A percentile compares a stretch with the other conserved stretches of the same genome.
These are phyloP conservation scores for Peronospora farinosa DNA, from an alignment of 352 stramenopile species.

Conservation along the genomic window DNA sequence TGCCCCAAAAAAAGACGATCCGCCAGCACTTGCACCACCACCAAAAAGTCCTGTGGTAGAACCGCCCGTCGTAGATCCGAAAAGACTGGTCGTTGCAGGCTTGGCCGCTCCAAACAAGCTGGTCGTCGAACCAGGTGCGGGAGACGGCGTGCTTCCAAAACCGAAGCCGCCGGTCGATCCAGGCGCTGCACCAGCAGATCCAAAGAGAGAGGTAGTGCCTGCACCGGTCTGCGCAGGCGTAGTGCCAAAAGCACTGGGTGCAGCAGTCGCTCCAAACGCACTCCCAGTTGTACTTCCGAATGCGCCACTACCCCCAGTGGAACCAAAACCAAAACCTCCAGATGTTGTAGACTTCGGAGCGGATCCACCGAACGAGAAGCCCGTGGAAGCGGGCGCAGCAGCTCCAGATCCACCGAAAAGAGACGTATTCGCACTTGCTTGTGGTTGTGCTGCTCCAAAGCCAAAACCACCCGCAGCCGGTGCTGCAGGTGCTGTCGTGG, in stretches of 20 bases:
- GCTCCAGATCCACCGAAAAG: conserved; percentile 36
- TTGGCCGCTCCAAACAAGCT: conserved; percentile 40
- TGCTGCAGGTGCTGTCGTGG: conserved; percentile 21
- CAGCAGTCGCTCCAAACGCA: conserved; percentile 30
- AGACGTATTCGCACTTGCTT: conserved; percentile 29
- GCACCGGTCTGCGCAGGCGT: conserved; percentile 25
- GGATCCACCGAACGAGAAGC: conserved; percentile 40
- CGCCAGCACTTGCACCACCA: conserved; percentile 19
- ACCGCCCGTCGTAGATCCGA: conserved; percentile 30
- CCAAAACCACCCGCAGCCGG: conserved; percentile 34
- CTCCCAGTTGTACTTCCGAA: conserved; percentile 34
- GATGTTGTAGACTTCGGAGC: conserved; percentile 29
- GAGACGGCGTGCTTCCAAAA: conserved; percentile 33
- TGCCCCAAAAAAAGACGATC: conserved; percentile 39
- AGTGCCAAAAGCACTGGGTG: conserved; percentile 36
- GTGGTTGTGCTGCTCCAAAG: conserved; percentile 31
- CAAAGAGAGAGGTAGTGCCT: conserved; percentile 42
- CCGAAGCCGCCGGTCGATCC: conserved; percentile 35
- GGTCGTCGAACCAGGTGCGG: conserved; percentile 22
- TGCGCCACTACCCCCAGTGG: conserved; percentile 18
- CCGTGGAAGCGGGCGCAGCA: conserved; percentile 26
- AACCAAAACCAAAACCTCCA: conserved; percentile 42
- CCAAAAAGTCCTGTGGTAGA: conserved; percentile 32
- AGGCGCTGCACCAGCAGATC: conserved; percentile 17
- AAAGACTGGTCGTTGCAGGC: conserved; percentile 30